Base-by-base conservation (phyloP, 768 basidiomycete genomes). In the Thelephora ganbajun region DNA sequence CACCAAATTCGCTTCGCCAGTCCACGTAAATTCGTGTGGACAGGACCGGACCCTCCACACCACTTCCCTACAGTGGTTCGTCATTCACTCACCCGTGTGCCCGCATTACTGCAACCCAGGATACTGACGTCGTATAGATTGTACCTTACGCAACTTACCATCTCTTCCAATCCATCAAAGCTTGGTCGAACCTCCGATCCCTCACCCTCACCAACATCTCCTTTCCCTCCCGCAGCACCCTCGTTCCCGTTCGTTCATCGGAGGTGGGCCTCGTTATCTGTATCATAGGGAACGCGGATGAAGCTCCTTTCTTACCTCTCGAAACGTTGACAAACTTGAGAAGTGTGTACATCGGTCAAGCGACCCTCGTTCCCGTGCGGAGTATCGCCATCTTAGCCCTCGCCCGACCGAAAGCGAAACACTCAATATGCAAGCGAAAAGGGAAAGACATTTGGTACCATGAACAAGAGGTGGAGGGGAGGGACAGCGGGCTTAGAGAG, bases 61-160 rank as follows among this genome's bases (percentile, higher is more conserved):
- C 73, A 79, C 53, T 75, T 78, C 54, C 77, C 77, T 1, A 74
- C 65, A n/a, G 75, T 77, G 26, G 79, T 79, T 54, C 53, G 73
- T 66, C 23, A 43, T n/a, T 22, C n/a, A 7, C 3, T 6, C 5
- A 13, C 37, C 1, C 34, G 9, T 12, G 2, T 22, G n/a, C 18
- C 26, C 11, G 2, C 6, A 2, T 12, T 22, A 13, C 33, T 1
- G 5, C 20, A 11, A 37, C 16, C 41, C 20, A 19, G 12, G 19
- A 44, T 13, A 11, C 45, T n/a, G 51, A 26, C 6, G 4, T 37
- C 30, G 23, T 46, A 35, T 49, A 74, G 70, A 73, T 74, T 45
- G 71, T 74, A 4, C 63, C 71, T 1, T 50, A 53, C 14, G 71
- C 67, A 14, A 56, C 68, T 4, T 50, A 54, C 26, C 56, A 63